Evolutionary conservation across 495 filamentous ascomycete species (phyloP), one percentile per base, ranked within the genome.

Genomic region (Aspergillus coremiiformis): DNA sequence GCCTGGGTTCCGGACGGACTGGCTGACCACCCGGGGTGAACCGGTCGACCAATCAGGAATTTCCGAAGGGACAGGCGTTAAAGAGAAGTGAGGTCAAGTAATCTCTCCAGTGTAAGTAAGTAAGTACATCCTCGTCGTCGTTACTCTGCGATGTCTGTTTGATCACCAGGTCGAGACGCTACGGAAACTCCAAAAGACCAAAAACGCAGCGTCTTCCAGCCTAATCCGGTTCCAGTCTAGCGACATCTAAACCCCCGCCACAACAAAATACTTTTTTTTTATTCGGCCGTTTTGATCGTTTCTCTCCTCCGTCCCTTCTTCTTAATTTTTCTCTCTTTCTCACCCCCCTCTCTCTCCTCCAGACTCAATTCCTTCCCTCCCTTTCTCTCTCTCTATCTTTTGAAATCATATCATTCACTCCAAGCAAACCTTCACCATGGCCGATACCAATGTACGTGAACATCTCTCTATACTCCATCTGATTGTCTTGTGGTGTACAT

Each of bases 371-470:
- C 53, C 54, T 52, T 50, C 30, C 54, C 50, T 42, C 39, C 37
- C 41, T 41, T n/a, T 48, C 39, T 49, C 44, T 30, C 17, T 58
- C 41, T 51, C 35, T 54, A 35, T 37, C 46, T 57, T 59, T 22
- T 22, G 43, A 10, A 11, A 35, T 24, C n/a, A 30, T 46, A 49
- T 42, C 14, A 22, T 39, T 32, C 44, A 37, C 48, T 22, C 47
- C 27, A 19, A 22, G 44, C 37, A 51, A 49, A 47, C 63, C 46
- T 57, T 70, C 71, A 71, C 61, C 61, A 74, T 74, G 71, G 56
- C 67, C 62, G 71, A 74, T n/a, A n/a, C 55, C 67, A 72, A 63
- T n/a, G 71, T 74, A 73, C 41, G 65, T 60, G 11, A 14, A 6
- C 32, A 8, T 10, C 26, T 30, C 35, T 45, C 30, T 45, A 20